phyloP scores from a whole-genome alignment of 176 grass and related monocot species.

The Hsuehochloa calcarea region DNA sequence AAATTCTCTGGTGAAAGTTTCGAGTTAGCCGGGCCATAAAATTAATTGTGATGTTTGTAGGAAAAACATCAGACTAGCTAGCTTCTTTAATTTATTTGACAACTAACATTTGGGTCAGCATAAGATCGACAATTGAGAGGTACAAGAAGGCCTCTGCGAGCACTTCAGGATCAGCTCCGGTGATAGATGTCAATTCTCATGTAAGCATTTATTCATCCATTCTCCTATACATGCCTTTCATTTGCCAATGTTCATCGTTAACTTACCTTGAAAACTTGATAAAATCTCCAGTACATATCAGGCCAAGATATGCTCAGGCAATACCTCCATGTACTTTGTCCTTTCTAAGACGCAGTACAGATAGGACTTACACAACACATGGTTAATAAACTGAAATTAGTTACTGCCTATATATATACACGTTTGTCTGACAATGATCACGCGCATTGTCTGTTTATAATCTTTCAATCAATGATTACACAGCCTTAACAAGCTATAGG shows the following conservation, averaged over 20 bases:
- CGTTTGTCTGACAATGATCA: neutral
- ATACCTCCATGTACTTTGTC: neutral
- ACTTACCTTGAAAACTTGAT: neutral
- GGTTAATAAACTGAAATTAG: too few species aligned
- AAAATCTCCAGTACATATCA: neutral
- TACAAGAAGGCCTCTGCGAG: slow-evolving; percentile 81
- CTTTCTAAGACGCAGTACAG: neutral
- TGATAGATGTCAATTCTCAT: slow-evolving; percentile 67
- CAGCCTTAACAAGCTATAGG: neutral
- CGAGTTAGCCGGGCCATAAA: neutral
- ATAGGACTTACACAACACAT: neutral
- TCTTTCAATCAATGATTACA: neutral
- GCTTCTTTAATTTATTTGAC: neutral
- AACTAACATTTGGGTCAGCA: slow-evolving; percentile 32
- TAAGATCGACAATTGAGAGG: slow-evolving; percentile 79
- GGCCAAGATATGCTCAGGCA: neutral
- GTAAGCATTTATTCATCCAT: slow-evolving; percentile 33
- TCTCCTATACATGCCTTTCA: neutral
- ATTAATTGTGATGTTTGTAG: neutral
- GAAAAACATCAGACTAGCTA: neutral
- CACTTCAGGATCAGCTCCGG: slow-evolving; percentile 57
- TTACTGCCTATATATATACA: neutral
- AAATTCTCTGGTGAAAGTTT: neutral
- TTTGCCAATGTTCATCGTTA: neutral
- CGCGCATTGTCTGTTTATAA: neutral